phyloP scores from a whole-genome alignment of 768 basidiomycete genomes.

The Lepiota venenata region DNA sequence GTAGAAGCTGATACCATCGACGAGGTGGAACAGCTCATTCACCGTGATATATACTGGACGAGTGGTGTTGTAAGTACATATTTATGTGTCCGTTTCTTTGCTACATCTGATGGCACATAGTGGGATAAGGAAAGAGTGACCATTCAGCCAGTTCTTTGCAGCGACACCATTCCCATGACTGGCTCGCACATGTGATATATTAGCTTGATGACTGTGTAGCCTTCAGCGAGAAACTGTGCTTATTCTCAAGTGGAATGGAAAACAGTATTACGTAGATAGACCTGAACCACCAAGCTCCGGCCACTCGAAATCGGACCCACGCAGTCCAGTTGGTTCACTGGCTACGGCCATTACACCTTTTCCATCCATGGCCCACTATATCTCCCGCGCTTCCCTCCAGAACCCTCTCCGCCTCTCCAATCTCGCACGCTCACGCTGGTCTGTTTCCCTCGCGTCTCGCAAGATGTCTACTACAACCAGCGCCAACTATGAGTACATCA shows the following conservation, averaged over 20 bases:
- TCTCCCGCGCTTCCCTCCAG: constrained; percentile 16
- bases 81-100: background rate
- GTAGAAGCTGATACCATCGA: constrained; percentile 50
- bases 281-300: too few relatives aligned
- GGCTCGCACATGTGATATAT: background rate
- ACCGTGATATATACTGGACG: constrained; percentile 35
- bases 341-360: background rate
- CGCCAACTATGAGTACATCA: constrained; percentile 55
- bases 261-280: background rate
- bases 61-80: constrained; percentile 34
- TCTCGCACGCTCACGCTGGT: constrained; percentile 7
- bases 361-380: constrained; percentile 20
- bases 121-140: constrained; percentile 60
- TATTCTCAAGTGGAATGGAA: too few relatives aligned
- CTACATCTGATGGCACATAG: constrained; percentile 24
- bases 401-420: constrained; percentile 7
- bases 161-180: constrained; percentile 24
- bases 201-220: background rate
- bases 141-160: constrained; percentile 39
- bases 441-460: constrained; percentile 21
- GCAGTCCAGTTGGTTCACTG: background rate
- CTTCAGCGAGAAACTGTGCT: background rate
- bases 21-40: constrained; percentile 28
- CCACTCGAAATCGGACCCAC: background rate
- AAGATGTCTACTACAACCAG: constrained; percentile 46